These are phyloP conservation scores for Claviceps quebecensis DNA, from an alignment of 2,329 filamentous ascomycete genomes.

Conservation along the genomic window DNA sequence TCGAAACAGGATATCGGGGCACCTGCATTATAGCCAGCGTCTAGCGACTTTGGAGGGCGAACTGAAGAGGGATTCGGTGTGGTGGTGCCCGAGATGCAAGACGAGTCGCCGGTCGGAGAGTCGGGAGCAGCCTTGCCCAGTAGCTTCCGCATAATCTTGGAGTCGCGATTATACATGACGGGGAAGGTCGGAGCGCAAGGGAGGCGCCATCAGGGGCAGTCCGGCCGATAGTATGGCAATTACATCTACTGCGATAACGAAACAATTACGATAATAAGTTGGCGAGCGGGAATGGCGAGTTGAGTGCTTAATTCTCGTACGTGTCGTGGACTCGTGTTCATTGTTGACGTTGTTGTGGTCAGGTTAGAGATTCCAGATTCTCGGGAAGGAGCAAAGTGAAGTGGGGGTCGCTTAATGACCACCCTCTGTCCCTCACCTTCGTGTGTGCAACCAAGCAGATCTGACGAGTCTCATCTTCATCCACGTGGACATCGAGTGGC, in stretches of 20 bases:
- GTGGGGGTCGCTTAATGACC: background rate
- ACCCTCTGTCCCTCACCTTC: too few species aligned
- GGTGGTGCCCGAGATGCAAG: constrained; percentile 31
- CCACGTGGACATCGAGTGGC: background rate
- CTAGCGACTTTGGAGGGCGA: constrained; percentile 41
- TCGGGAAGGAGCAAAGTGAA: background rate
- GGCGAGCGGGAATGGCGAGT: background rate
- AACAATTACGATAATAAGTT: background rate
- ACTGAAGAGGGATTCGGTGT: constrained; percentile 24
- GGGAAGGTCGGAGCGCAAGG: constrained; percentile 13
- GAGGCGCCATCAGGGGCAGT: constrained; percentile 19
- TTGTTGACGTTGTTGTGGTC: background rate
- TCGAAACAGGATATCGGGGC: constrained; percentile 44
- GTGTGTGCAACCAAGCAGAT: background rate
- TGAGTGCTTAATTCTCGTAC: too few species aligned
- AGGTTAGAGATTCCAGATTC: background rate
- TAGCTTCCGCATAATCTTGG: constrained; percentile 46
- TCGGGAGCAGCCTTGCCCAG: constrained; percentile 39
- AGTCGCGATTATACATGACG: constrained; percentile 38
- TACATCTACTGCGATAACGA: background rate
- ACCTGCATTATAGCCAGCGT: constrained; percentile 36
- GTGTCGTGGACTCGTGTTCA: background rate
- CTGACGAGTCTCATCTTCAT: background rate
- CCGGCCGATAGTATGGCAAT: background rate
- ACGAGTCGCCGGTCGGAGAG: constrained; percentile 29